phyloP scores from a whole-genome alignment of 164 flowering plant genomes.

The Chimonanthus praecox region DNA sequence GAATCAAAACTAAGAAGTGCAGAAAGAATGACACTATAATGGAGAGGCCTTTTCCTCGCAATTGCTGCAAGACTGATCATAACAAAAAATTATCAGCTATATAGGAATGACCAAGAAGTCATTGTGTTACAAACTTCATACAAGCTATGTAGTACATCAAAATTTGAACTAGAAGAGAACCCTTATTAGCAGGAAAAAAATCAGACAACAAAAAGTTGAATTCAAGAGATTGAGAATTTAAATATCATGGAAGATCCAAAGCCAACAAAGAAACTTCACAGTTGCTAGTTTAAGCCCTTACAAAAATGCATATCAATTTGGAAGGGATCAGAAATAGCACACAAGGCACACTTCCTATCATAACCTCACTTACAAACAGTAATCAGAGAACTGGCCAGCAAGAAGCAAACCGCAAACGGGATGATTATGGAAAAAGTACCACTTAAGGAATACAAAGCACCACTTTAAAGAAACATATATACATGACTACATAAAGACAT shows the following conservation, averaged over 20 bases:
- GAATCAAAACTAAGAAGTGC: conserved; percentile 67
- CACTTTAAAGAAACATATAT: too few relatives aligned
- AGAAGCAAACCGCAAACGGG: not conserved
- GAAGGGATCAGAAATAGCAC: not conserved
- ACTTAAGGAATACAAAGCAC: too few relatives aligned
- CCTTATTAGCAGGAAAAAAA: not conserved
- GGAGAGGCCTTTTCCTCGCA: conserved; percentile 75
- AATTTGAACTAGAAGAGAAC: not conserved
- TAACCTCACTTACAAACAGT: not conserved
- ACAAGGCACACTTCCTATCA: not conserved
- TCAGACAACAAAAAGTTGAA: not conserved
- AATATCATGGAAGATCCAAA: not conserved
- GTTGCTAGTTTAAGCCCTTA: not conserved
- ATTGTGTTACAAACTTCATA: not conserved
- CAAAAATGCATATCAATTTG: not conserved
- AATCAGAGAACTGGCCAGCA: not conserved
- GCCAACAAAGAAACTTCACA: not conserved
- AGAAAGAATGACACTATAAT: conserved; percentile 48
- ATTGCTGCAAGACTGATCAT: conserved; percentile 78
- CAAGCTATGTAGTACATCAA: not conserved
- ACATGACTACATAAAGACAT: too few relatives aligned
- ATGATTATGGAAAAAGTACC: too few relatives aligned
- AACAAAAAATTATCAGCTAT: not conserved
- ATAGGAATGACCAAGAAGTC: not conserved
- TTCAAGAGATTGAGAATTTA: not conserved